Conservation (phyloP, 2,329 filamentous ascomycete genomes). For the Davidsoniella eucalypti region DNA sequence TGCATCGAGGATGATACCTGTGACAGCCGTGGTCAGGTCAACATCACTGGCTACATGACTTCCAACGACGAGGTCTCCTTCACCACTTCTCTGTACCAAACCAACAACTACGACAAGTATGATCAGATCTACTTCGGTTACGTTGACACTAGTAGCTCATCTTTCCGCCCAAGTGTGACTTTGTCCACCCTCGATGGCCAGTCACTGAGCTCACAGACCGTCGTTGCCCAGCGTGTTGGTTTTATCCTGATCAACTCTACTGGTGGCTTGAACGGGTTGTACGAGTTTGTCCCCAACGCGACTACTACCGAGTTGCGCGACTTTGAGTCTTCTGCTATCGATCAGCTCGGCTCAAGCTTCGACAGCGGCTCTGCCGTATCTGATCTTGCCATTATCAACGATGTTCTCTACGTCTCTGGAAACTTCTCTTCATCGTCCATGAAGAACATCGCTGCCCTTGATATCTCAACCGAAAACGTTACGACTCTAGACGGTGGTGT, state of each 20-base stretch:
- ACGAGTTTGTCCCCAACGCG: constrained; percentile 59
- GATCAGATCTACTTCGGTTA: constrained; percentile 79
- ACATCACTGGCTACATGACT: constrained; percentile 59
- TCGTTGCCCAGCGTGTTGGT: constrained; percentile 80
- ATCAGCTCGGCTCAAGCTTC: constrained; percentile 58
- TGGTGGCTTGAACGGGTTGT: constrained; percentile 74
- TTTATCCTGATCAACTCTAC: constrained; percentile 60
- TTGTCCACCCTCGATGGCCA: constrained; percentile 54
- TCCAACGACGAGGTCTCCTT: constrained; percentile 29
- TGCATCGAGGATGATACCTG: constrained; percentile 71
- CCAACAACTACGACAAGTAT: constrained; percentile 93
- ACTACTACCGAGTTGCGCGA: constrained; percentile 35
- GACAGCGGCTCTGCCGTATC: constrained; percentile 50
- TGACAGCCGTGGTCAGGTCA: constrained; percentile 58
- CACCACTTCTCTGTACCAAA: constrained; percentile 59
- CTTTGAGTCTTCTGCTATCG: constrained; percentile 56
- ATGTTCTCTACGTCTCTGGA: constrained; percentile 61
- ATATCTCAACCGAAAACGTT: constrained; percentile 42
- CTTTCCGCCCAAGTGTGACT: constrained; percentile 68
- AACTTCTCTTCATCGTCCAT: constrained; percentile 58
- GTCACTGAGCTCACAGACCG: constrained; percentile 41
- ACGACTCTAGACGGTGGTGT: constrained; percentile 54
- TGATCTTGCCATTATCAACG: constrained; percentile 46
- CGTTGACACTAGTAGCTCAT: constrained; percentile 55
- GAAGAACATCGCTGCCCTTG: constrained; percentile 63